Base-by-base conservation (phyloP, 1,139 yeast genomes). In the Pneumocystis murina region DNA sequence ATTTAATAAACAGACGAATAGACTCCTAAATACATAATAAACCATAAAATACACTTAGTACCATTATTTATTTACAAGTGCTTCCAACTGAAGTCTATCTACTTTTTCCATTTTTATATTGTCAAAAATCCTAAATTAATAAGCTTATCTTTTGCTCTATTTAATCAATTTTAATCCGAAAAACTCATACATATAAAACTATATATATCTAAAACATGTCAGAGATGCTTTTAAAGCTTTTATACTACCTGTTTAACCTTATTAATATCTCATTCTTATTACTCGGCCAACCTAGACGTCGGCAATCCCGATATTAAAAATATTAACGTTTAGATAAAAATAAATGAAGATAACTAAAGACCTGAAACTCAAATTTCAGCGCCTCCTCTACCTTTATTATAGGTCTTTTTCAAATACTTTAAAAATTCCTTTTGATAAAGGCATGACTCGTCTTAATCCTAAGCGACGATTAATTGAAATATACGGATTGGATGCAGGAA, bases 1-100 rank as follows among this genome's bases (percentile, higher is more conserved):
- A 85, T 72, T 89, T 87, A 63, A 94, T 78, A 71, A 94, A 92
- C 60, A 83, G 78, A 65, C 97, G 78, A 67, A 92, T 92, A 39
- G 95, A 90, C 69, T 82, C 66, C 68, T 67, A 59, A n/a, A 41
- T 7, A 41, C 2, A 12, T n/a, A 16, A 28, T 39, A 30, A 17
- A 30, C 33, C 14, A 10, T 20, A 17, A 41, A 41, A 41, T 17
- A 59, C 28, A 60, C 10, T 17, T 24, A n/a, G 14, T 5, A 20
- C 4, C 17, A 41, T n/a, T 2, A 17, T 24, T 40, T 24, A 41
- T 41, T n/a, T 17, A 41, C 54, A 41, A 48, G 33, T 24, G 55
- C 55, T 48, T 48, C 55, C 12, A 48, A 10, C n/a, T 48, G 55
- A 20, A 48, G n/a, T 24, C 8, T 48, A 48, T 48, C 55, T 24